A percentile compares a stretch with the other conserved stretches of the same genome.
phyloP scores from a whole-genome alignment of 768 basidiomycete species.

The Boletus tomentosulus region DNA sequence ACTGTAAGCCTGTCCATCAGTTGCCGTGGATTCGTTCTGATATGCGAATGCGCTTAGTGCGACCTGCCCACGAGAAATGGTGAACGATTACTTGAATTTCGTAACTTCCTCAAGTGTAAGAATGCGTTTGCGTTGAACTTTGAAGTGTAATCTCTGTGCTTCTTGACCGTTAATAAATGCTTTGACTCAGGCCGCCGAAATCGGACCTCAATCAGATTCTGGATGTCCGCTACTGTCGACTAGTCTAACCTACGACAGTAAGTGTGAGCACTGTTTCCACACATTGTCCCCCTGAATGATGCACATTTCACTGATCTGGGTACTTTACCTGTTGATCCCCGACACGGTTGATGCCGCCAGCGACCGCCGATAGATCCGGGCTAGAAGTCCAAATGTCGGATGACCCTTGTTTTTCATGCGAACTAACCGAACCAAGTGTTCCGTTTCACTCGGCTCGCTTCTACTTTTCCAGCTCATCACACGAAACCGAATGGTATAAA shows the following conservation, averaged over 20 bases:
- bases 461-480: background rate
- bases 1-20: constrained; percentile 44
- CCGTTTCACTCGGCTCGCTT: background rate
- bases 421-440: background rate
- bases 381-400: background rate
- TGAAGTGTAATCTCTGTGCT: background rate
- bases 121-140: background rate
- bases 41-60: constrained; percentile 29
- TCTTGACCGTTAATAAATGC: background rate
- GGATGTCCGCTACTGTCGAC: background rate
- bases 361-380: background rate
- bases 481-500: constrained; percentile 4
- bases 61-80: constrained; percentile 54
- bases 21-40: background rate
- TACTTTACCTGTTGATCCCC: background rate
- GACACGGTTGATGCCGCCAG: background rate
- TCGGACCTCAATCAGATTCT: background rate
- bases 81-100: constrained; percentile 20
- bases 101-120: background rate
- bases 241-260: background rate
- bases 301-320: background rate
- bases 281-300: background rate
- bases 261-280: background rate
- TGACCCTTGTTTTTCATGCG: background rate
- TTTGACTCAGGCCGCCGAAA: background rate